These are phyloP conservation scores for Acacia acuminata DNA, from an alignment of 306 rosid species.

Conservation along the genomic window DNA sequence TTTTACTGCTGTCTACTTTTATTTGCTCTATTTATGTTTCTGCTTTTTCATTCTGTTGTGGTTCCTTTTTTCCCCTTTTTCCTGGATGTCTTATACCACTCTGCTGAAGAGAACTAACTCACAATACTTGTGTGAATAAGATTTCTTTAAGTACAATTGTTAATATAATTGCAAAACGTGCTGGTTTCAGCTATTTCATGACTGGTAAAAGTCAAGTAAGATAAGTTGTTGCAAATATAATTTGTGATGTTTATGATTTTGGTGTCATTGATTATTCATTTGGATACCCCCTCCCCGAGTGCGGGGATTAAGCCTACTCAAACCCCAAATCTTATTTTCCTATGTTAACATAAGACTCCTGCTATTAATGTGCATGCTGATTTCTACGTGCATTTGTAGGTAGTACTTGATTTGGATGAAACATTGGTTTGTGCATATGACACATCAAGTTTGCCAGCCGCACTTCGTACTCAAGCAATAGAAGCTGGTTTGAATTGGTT, in stretches of 20 bases:
- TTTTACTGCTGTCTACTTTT: not conserved
- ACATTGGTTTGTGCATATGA: conserved; percentile 88
- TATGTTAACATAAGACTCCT: not conserved
- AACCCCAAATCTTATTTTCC: not conserved
- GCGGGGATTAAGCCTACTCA: not conserved
- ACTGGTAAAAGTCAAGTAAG: not conserved
- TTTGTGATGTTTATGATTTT: not conserved
- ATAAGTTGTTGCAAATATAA: not conserved
- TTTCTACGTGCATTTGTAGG: conserved; percentile 54
- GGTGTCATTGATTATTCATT: not conserved
- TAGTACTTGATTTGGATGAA: conserved; percentile 95
- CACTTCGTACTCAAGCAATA: conserved; percentile 58
- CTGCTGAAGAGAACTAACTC: not conserved
- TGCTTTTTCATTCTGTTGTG: not conserved
- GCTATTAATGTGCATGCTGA: conserved; percentile 26
- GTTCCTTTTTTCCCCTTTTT: not conserved
- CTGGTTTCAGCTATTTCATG: not conserved
- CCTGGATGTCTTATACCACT: not conserved
- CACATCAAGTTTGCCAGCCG: conserved; percentile 70
- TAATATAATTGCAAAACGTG: conserved; percentile 16
- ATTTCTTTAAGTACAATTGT: conserved; percentile 12
- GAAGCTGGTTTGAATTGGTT: conserved; percentile 94
- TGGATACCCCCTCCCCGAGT: not conserved
- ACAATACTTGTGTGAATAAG: not conserved
- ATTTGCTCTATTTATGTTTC: not conserved